Base-by-base conservation (phyloP, 1,139 yeast genomes). In the Saccharomycopsis hybrid region DNA sequence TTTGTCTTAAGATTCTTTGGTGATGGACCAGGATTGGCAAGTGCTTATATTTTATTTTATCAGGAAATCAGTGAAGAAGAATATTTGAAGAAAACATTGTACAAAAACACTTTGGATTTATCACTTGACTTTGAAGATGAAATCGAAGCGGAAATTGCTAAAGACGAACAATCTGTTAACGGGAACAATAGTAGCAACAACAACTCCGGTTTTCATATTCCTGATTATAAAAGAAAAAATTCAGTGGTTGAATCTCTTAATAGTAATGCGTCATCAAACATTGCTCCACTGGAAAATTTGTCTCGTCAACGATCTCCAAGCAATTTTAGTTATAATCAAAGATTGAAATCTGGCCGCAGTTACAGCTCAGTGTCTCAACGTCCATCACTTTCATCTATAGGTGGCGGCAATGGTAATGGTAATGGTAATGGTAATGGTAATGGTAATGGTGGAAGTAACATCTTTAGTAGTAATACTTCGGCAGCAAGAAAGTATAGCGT, bases 1-100 rank as follows among this genome's bases (percentile, higher is more conserved):
- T 88, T 84, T 58, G 97, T 92, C 3, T 75, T 82, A 68, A 78
- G 86, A 60, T 92, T 90, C 63, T 85, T 87, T 60, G 98, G 98
- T 27, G 90, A 88, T 62, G 82, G 86, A 2, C 85, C 87, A 4
- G 95, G 95, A 2, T 74, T 88, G 60, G 94, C 96, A 0, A 84
- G 96, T 45, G 97, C 97, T 0, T 92, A 92, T 64, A 83, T 92
- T 13, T 68, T 92, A 52, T 88, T 90, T 59, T 92, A 90, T 65
- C 78, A 74, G 58, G 76, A 72, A 51, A 63, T 68, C 5, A 58
- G 60, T 2, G 63, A 67, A 42, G 67, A 64, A 43, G 52, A 53
- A 25, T 60, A 58, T 40, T 59, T 55, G 49, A 44, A 53, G 8
- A 56, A 56, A 18, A 56, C 59, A 32, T 52, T 67, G 9, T 64